These are phyloP conservation scores for Centrapalus pauciflorus DNA, from an alignment of 129 eudicot species.

Conservation along the genomic window DNA sequence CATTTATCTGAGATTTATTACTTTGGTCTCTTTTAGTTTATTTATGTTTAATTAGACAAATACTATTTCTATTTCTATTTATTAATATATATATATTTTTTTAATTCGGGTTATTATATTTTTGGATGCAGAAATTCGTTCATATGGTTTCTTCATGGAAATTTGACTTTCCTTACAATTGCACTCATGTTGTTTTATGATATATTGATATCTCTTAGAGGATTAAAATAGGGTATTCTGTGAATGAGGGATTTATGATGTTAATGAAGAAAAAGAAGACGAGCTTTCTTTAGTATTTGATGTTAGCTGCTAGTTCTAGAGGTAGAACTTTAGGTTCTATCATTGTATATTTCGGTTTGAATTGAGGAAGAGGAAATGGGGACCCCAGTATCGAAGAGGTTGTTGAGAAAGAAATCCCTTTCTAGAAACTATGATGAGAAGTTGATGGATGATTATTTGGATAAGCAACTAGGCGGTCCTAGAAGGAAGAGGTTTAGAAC, in stretches of 20 bases:
- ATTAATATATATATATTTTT: too few species aligned
- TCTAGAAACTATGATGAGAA: conserved; percentile 71
- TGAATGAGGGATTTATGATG: not conserved
- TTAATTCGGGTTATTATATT: too few species aligned
- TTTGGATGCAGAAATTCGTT: not conserved
- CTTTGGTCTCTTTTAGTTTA: too few species aligned
- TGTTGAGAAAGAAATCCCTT: conserved; percentile 51
- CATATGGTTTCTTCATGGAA: not conserved
- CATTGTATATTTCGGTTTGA: not conserved
- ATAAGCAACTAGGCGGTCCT: conserved; percentile 53
- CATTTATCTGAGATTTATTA: too few species aligned
- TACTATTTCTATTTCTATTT: too few species aligned
- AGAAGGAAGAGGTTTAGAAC: conserved; percentile 55
- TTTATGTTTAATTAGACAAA: too few species aligned
- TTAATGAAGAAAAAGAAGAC: not conserved
- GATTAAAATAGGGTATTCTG: not conserved
- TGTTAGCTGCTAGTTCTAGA: not conserved
- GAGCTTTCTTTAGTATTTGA: not conserved
- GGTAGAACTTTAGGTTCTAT: not conserved
- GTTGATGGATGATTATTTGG: conserved; percentile 78
- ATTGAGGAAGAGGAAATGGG: conserved; percentile 3
- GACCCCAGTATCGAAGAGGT: conserved; percentile 48
- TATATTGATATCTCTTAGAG: conserved; percentile 1
- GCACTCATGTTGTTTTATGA: conserved; percentile 23
- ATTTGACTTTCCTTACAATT: not conserved